Evolutionary conservation across 2,329 filamentous ascomycete species (phyloP).

Genomic region (Neophaeococcomyces mojaviensis): DNA sequence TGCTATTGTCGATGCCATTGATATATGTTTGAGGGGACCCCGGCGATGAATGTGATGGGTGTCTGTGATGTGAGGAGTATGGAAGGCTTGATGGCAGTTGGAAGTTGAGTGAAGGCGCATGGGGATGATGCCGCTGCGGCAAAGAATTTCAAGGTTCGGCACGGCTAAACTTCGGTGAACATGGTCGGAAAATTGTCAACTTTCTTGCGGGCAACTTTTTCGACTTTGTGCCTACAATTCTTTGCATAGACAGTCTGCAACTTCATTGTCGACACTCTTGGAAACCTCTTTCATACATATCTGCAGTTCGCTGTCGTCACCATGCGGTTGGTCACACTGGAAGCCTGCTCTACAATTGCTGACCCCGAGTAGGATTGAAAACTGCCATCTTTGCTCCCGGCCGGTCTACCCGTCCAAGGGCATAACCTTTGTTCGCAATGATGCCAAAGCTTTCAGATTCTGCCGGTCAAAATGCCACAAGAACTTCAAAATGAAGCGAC

Average conservation of each 20-base stretch:
- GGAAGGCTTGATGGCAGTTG: constrained; percentile 1
- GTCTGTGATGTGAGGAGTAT: background rate
- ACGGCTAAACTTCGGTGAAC: constrained; percentile 2
- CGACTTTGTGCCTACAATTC: background rate
- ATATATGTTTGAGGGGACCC: background rate
- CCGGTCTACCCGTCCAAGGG: constrained; percentile 59
- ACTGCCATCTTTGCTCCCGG: constrained; percentile 64
- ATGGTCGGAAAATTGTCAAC: too few species aligned
- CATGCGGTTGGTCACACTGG: too few species aligned
- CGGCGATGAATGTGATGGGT: background rate
- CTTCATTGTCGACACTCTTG: too few species aligned
- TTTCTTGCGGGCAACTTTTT: constrained; percentile 2
- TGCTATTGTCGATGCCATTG: constrained; percentile 37
- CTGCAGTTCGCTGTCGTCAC: too few species aligned
- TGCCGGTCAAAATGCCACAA: constrained; percentile 63
- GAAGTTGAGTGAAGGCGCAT: background rate
- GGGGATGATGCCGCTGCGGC: background rate
- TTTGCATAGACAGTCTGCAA: too few species aligned
- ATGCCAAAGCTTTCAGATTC: constrained; percentile 59
- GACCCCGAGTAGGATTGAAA: constrained; percentile 37
- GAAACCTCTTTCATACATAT: too few species aligned
- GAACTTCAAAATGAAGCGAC: constrained; percentile 96
- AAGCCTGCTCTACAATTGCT: too few species aligned
- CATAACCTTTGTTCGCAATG: constrained; percentile 62
- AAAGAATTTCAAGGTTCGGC: background rate